Evolutionary conservation across 169 alveolate species (phyloP).

Genomic region (Plasmodium vivax): DNA sequence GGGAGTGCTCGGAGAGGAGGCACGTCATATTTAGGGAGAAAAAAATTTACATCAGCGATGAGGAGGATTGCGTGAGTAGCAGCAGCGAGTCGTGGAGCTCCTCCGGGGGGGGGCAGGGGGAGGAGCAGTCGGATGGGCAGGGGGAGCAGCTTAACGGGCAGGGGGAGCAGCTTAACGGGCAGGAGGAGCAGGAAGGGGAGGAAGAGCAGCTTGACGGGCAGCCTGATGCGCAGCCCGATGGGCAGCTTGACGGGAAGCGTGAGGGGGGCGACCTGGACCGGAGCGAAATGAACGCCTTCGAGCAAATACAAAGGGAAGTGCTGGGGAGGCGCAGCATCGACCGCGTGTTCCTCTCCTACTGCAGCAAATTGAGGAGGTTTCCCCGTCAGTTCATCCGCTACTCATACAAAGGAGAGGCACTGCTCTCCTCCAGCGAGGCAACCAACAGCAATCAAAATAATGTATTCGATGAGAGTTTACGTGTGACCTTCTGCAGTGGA

Average conservation of each 20-base stretch:
- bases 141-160: not conserved
- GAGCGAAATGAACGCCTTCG: slow-evolving; percentile 49
- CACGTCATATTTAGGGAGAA: slow-evolving; percentile 23
- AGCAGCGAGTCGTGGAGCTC: slow-evolving; percentile 10
- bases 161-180: not conserved
- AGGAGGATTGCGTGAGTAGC: slow-evolving; percentile 46
- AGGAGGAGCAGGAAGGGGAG: not conserved
- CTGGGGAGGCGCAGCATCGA: slow-evolving; percentile 11
- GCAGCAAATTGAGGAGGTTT: slow-evolving; percentile 15
- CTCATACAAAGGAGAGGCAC: slow-evolving; percentile 20
- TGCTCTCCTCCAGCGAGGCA: not conserved
- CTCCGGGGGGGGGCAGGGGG: not conserved
- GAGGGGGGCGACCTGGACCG: not conserved
- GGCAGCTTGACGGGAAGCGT: not conserved
- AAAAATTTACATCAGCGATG: slow-evolving; percentile 39
- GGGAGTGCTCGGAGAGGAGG: not conserved
- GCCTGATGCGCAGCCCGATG: not conserved
- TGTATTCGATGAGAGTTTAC: not conserved
- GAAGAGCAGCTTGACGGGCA: not conserved
- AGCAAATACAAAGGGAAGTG: slow-evolving; percentile 42
- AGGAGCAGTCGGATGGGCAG: not conserved
- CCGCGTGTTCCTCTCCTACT: slow-evolving; percentile 2
- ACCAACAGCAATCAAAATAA: slow-evolving; percentile 10
- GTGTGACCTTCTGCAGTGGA: not conserved
- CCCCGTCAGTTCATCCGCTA: slow-evolving; percentile 40